phyloP scores from a whole-genome alignment of 2,329 filamentous ascomycete species.

The Aspergillus luchuensis region DNA sequence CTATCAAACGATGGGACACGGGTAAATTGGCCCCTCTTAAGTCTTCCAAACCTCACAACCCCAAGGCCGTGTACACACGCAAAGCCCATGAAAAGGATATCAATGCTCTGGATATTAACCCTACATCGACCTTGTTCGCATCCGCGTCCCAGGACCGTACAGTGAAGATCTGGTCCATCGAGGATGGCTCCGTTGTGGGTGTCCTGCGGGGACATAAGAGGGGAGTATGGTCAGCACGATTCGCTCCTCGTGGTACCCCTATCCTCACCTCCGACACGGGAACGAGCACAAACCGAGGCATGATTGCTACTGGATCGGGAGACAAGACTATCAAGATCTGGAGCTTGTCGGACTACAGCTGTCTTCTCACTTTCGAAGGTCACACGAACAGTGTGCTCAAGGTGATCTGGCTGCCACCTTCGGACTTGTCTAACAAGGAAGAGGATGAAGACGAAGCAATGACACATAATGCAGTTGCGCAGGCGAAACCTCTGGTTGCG shows the following conservation, averaged over 20 bases:
- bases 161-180: slow-evolving; percentile 92
- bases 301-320: slow-evolving; percentile 86
- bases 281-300: slow-evolving; percentile 71
- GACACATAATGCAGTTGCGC: slow-evolving; percentile 33
- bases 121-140: slow-evolving; percentile 76
- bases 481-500: slow-evolving; percentile 57
- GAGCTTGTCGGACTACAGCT: slow-evolving; percentile 90
- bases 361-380: slow-evolving; percentile 90
- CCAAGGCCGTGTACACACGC: slow-evolving; percentile 74
- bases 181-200: slow-evolving; percentile 86
- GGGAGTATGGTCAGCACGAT: slow-evolving; percentile 94
- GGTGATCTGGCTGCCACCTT: slow-evolving; percentile 76
- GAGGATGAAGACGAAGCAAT: slow-evolving; percentile 38
- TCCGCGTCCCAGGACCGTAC: slow-evolving; percentile 96
- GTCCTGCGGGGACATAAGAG: slow-evolving; percentile 89
- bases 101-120: slow-evolving; percentile 85
- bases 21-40: slow-evolving; percentile 59
- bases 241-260: slow-evolving; percentile 78
- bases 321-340: slow-evolving; percentile 97
- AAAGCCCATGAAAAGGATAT: slow-evolving; percentile 99
- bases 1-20: slow-evolving; percentile 91
- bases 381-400: slow-evolving; percentile 96
- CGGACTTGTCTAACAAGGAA: slow-evolving; percentile 38
- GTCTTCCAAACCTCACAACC: slow-evolving; percentile 35
- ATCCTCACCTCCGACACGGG: slow-evolving; percentile 72